Conservation (phyloP, 2,329 filamentous ascomycete genomes). For the Neopestalotiopsis sp. region DNA sequence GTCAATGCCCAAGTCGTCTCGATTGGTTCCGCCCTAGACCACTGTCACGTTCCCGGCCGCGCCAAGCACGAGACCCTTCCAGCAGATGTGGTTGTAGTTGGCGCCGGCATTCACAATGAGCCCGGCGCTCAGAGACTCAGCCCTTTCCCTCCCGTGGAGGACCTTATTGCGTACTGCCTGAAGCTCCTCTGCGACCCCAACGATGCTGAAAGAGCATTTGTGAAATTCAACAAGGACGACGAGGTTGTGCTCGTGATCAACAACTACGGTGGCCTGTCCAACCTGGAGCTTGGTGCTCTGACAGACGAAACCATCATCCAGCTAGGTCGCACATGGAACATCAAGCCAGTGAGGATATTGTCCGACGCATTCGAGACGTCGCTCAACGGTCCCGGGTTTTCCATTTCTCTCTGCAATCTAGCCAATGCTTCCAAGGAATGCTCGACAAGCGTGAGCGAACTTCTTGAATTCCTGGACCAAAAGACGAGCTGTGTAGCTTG, state of each 20-base stretch:
- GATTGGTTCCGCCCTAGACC: constrained; percentile 72
- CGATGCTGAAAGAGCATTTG: constrained; percentile 60
- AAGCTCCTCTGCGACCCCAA: constrained; percentile 55
- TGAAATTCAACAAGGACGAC: constrained; percentile 49
- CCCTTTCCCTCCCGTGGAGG: constrained; percentile 45
- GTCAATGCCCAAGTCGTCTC: constrained; percentile 65
- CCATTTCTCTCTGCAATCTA: constrained; percentile 59
- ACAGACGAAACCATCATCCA: constrained; percentile 46
- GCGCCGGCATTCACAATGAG: constrained; percentile 63
- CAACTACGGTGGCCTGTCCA: constrained; percentile 62
- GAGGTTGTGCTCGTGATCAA: constrained; percentile 60
- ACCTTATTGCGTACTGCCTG: constrained; percentile 52
- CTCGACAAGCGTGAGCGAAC: constrained; percentile 35
- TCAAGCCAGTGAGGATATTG: constrained; percentile 52
- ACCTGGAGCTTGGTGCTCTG: constrained; percentile 60
- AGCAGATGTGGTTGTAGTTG: constrained; percentile 46
- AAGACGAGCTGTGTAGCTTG: constrained; percentile 57
- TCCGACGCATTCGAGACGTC: constrained; percentile 57
- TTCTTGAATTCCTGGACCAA: constrained; percentile 53
- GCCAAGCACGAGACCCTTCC: constrained; percentile 52
- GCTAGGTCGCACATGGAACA: constrained; percentile 47
- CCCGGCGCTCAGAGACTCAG: constrained; percentile 44
- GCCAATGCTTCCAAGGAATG: constrained; percentile 38
- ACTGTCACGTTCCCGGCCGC: constrained; percentile 75
- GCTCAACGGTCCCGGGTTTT: constrained; percentile 61